phyloP scores from a whole-genome alignment of 2,329 filamentous ascomycete genomes.

The Cadophora sp. region DNA sequence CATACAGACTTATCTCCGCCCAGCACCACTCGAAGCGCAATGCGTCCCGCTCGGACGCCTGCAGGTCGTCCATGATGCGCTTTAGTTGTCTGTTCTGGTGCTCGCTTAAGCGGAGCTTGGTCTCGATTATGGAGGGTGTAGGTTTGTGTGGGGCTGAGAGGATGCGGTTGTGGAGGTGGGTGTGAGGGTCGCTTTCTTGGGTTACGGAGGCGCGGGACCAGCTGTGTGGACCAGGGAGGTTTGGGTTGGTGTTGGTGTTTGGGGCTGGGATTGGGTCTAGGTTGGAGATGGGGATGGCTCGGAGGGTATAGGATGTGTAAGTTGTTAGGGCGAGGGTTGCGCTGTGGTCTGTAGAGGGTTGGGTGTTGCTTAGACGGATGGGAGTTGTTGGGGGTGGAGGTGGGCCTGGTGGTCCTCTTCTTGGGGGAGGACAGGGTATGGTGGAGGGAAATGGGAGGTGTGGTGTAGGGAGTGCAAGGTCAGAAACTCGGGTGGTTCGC shows the following conservation, averaged over 20 bases:
- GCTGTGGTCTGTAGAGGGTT: slow-evolving; percentile 26
- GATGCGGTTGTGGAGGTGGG: slow-evolving; percentile 23
- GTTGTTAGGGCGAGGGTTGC: slow-evolving; percentile 30
- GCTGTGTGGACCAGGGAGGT: too few species aligned
- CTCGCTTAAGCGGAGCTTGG: slow-evolving; percentile 32
- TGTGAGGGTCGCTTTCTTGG: slow-evolving; percentile 23
- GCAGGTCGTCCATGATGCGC: slow-evolving; percentile 36
- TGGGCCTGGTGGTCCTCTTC: background rate
- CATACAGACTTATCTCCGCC: slow-evolving; percentile 33
- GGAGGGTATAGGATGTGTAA: slow-evolving; percentile 37
- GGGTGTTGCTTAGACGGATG: slow-evolving; percentile 20
- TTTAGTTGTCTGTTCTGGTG: slow-evolving; percentile 36
- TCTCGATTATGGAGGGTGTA: slow-evolving; percentile 31
- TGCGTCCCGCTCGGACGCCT: slow-evolving; percentile 28
- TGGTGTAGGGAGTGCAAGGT: background rate
- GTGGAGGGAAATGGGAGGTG: background rate
- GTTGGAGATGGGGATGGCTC: slow-evolving; percentile 12
- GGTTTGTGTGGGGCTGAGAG: slow-evolving; percentile 15
- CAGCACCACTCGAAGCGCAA: slow-evolving; percentile 38
- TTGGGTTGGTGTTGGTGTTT: too few species aligned
- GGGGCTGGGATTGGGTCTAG: background rate
- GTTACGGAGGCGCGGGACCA: slow-evolving; percentile 32
- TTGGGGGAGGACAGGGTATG: too few species aligned
- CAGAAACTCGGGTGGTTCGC: background rate
- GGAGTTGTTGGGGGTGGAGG: background rate